Conservation (phyloP, 208 protist species). For the Acanthamoeba lenticulata region DNA sequence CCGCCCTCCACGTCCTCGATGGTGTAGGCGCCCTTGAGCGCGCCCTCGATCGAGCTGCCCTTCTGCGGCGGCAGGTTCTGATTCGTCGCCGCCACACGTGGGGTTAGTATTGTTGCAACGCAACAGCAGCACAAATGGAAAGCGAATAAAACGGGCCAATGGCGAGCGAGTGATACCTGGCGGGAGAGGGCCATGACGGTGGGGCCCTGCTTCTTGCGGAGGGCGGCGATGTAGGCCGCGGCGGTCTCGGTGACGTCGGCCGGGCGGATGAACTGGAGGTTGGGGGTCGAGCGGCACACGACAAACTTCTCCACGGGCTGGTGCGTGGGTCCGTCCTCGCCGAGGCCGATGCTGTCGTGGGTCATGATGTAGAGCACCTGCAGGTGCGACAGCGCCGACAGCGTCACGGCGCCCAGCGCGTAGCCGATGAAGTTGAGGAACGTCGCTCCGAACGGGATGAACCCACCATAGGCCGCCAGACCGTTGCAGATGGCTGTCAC, state of each 20-base stretch:
- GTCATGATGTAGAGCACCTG: slow-evolving; percentile 97
- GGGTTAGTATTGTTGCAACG: too few species aligned
- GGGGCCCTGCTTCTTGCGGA: slow-evolving; percentile 86
- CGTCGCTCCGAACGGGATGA: slow-evolving; percentile 97
- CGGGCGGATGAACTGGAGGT: slow-evolving; percentile 95
- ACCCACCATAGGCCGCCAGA: slow-evolving; percentile 93
- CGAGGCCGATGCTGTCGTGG: slow-evolving; percentile 99
- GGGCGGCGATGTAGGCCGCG: slow-evolving; percentile 93
- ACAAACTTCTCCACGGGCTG: slow-evolving; percentile 96
- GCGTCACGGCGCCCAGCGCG: slow-evolving; percentile 93
- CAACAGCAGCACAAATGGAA: too few species aligned
- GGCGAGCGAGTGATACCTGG: too few species aligned
- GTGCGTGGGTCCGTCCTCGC: slow-evolving; percentile 99
- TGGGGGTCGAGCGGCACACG: slow-evolving; percentile 95
- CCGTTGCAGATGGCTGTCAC: slow-evolving; percentile 98
- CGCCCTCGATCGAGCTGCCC: slow-evolving; percentile 88
- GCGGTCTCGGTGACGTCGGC: slow-evolving; percentile 96
- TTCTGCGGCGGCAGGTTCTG: slow-evolving; percentile 88
- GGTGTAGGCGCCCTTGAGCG: slow-evolving; percentile 78
- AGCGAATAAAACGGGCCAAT: too few species aligned
- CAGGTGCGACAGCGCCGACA: slow-evolving; percentile 94
- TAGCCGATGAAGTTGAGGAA: slow-evolving; percentile 98
- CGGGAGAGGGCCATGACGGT: slow-evolving; percentile 94
- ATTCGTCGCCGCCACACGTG: too few species aligned
- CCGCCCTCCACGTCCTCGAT: slow-evolving; percentile 70